Evolutionary conservation across 108 stramenopile genomes (phyloP).

Genomic region (Discostella stelligeroides): DNA sequence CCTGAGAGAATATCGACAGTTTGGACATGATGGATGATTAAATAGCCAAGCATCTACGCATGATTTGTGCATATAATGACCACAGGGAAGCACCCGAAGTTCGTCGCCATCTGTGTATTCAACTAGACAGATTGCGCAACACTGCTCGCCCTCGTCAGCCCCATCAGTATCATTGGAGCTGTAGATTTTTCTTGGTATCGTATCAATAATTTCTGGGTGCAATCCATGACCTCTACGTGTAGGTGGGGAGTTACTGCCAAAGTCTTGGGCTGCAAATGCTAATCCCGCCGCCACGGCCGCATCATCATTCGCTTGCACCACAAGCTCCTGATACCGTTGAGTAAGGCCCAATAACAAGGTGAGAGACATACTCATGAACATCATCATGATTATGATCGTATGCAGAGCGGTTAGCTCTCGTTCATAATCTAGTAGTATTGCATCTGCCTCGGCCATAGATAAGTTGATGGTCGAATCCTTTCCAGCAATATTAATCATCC

Average conservation of each 20-base stretch:
- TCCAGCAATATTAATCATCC: constrained; percentile 54
- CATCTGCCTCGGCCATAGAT: constrained; percentile 31
- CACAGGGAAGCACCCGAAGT: constrained; percentile 62
- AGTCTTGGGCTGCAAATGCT: constrained; percentile 29
- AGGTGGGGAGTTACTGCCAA: constrained; percentile 16
- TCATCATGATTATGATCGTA: constrained; percentile 53
- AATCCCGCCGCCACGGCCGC: constrained; percentile 21
- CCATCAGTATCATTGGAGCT: constrained; percentile 21
- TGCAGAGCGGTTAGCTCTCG: constrained; percentile 47
- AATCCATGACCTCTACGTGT: constrained; percentile 47
- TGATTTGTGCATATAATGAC: constrained; percentile 56
- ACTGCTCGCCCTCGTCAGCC: constrained; percentile 43
- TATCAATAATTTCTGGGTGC: constrained; percentile 52
- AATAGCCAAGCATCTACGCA: constrained; percentile 68
- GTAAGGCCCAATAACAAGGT: constrained; percentile 48
- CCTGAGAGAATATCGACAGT: constrained; percentile 49
- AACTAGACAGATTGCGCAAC: constrained; percentile 64
- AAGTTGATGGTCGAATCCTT: constrained; percentile 34
- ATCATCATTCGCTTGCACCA: constrained; percentile 46
- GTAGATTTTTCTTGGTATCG: constrained; percentile 58
- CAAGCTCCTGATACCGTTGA: constrained; percentile 46
- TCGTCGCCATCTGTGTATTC: constrained; percentile 66
- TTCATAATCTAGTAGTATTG: constrained; percentile 44
- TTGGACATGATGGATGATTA: constrained; percentile 46
- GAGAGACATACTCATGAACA: constrained; percentile 55